Evolutionary conservation across 169 alveolate species (phyloP), one percentile per base, ranked within the genome.

Genomic region (Eimeria sp.): DNA sequence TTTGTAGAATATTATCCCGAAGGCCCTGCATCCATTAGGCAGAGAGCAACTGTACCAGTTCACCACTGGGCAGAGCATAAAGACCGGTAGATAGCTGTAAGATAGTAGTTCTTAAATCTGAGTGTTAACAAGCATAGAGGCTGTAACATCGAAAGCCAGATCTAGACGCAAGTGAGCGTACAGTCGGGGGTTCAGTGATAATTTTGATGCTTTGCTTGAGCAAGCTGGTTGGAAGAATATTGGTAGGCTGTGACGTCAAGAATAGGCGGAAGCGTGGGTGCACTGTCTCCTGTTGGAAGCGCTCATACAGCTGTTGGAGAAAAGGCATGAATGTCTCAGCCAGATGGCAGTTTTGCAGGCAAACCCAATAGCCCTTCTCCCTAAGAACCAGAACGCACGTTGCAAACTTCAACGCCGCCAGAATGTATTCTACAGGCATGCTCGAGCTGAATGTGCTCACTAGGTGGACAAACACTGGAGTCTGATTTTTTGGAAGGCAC

Each of bases 171-270:
- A 25, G 99, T 99, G 63, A 97, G 97, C 47, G 98, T 98, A 58
- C 99, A 99, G 97, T 98, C 22, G 99, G 99, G 14, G 99, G 99
- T 90, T 98, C 99, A 95, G 98, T 98, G 76, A 99, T 98, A 57
- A 99, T 95, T 97, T 98, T 99, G 94, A 98, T 98, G 75, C 99
- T 99, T 58, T 98, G 96, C 97, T 98, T 98, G 61, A 99, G 96
- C 45, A 99, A 99, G 7, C 99, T 99, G 22, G 98, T 99, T 14
- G 99, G 99, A 99, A 99, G 98, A 40, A 97, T 95, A 57, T 97
- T 95, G 80, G 98, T 96, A 2, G 99, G 99, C 99, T 98, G 98
- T 54, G 99, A 97, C 7, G 99, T 98, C 76, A 99, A 95, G 99
- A 99, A 98, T 22, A 99, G 98, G 92, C 99, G 98, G 89, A 98